Evolutionary conservation across 2,329 filamentous ascomycete species (phyloP).

Genomic region (Ophiocordyceps australis): DNA sequence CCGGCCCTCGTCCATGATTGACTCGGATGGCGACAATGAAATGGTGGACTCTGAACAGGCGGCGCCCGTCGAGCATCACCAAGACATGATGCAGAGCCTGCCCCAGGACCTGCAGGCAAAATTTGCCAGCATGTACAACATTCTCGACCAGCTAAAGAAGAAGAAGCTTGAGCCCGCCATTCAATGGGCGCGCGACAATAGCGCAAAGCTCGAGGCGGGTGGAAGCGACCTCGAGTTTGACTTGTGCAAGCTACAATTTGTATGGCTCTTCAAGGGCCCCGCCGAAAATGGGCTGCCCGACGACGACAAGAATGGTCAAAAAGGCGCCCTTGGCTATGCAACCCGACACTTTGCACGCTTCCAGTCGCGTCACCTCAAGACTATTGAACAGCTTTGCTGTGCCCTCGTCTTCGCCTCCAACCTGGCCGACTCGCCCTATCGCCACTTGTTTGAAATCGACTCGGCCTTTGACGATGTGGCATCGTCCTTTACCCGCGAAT

Average conservation of each 20-base stretch:
- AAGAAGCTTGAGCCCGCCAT: constrained; percentile 72
- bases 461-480: constrained; percentile 70
- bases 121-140: constrained; percentile 82
- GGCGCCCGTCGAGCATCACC: too few relatives aligned
- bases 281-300: constrained; percentile 34
- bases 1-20: constrained; percentile 6
- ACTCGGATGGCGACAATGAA: constrained; percentile 14
- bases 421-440: constrained; percentile 60
- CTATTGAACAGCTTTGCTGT: constrained; percentile 66
- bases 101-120: constrained; percentile 49
- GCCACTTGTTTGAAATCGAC: constrained; percentile 55
- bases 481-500: constrained; percentile 79
- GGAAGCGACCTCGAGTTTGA: constrained; percentile 95
- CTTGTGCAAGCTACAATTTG: constrained; percentile 72
- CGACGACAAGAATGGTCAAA: constrained; percentile 32
- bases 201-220: constrained; percentile 51
- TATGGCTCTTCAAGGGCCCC: constrained; percentile 65
- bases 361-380: constrained; percentile 52
- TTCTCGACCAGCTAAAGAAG: constrained; percentile 59
- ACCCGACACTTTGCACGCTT: constrained; percentile 57
- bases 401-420: constrained; percentile 69
- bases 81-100: constrained; percentile 8
- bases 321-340: constrained; percentile 60
- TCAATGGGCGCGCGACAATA: constrained; percentile 62
- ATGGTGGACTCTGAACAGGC: constrained; percentile 11